These are phyloP conservation scores for Penicillium hesseltinei DNA, from an alignment of 2,329 filamentous ascomycete species.

Conservation along the genomic window DNA sequence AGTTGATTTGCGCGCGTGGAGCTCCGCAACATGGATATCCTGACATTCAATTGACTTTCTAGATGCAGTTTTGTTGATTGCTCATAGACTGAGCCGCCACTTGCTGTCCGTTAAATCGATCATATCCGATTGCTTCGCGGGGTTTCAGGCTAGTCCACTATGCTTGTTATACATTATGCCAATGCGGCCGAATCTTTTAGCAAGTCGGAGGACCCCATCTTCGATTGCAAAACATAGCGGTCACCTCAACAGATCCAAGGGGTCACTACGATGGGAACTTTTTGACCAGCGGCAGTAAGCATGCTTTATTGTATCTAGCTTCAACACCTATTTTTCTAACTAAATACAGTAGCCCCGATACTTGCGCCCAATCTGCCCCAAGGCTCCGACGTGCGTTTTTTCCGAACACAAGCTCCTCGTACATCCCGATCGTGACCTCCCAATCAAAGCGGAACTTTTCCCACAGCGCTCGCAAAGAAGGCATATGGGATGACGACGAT, in stretches of 20 bases:
- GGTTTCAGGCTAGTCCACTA: constrained; percentile 11
- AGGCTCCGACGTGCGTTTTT: not conserved
- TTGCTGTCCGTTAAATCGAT: not conserved
- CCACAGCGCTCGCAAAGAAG: not conserved
- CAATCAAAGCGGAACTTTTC: not conserved
- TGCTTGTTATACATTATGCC: constrained; percentile 25
- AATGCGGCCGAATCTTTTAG: constrained; percentile 18
- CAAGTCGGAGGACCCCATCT: constrained; percentile 20
- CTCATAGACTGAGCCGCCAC: not conserved
- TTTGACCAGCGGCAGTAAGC: constrained; percentile 2
- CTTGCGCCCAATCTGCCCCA: not conserved
- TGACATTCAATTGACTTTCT: not conserved
- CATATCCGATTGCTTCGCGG: not conserved
- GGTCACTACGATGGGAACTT: not conserved
- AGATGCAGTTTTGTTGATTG: not conserved
- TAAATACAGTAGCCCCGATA: not conserved
- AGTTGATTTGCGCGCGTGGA: constrained; percentile 1
- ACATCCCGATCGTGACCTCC: not conserved
- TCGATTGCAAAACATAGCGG: constrained; percentile 5
- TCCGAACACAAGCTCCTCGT: not conserved
- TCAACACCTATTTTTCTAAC: not conserved
- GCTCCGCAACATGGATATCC: constrained; percentile 2
- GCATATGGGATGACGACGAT: constrained; percentile 8
- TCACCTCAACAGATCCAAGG: not conserved
- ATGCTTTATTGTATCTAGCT: not conserved